Evolutionary conservation across 1,139 yeast species (phyloP), one percentile per base, ranked within the genome.

Genomic region (Pichia sp.): DNA sequence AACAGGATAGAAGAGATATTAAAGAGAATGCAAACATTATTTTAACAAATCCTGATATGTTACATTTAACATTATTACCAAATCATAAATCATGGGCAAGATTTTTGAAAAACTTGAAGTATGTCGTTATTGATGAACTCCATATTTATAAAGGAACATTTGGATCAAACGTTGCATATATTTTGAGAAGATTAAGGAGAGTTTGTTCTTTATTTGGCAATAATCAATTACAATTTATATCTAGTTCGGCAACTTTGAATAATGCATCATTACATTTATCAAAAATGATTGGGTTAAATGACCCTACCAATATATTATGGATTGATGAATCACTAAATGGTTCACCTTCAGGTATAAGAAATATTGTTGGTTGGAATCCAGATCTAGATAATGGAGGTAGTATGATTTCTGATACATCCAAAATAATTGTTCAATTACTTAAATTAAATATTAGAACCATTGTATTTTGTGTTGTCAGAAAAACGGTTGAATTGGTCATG

Each of bases 1-100:
- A 70, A 35, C 69, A 69, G 5, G 71, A 71, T 16, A 70, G 97
- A 36, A 63, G 66, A 0, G 60, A 61, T 23, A 76, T 88, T 23
- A 71, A 88, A 46, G 70, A 72, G 26, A 71, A 71, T 46, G 88
- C 96, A 0, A 81, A 84, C 49, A 84, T 92, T 6, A 81, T 92
- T 11, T 88, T 92, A 63, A 87, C 97, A 0, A 92, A 92, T 60
- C 99, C 98, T 0, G 99, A 92, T 61, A 87, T 92, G 71, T 71
- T 94, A 3, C 98, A 92, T 65, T 77, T 89, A 0, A 81, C 92
- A 20, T 79, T 92, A 15, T 66, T 92, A 22, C 97, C 98, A 0
- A 77, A 79, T 49, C 83, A 80, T 56, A 74, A 74, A 35, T 71
- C 76, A 15, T 92, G 98, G 97, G 68, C 74, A 34, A 72, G 76